A percentile compares a stretch with the other conserved stretches of the same genome.
These are phyloP conservation scores for Collybiopsis luxurians DNA, from an alignment of 768 basidiomycete genomes.

Conservation along the genomic window DNA sequence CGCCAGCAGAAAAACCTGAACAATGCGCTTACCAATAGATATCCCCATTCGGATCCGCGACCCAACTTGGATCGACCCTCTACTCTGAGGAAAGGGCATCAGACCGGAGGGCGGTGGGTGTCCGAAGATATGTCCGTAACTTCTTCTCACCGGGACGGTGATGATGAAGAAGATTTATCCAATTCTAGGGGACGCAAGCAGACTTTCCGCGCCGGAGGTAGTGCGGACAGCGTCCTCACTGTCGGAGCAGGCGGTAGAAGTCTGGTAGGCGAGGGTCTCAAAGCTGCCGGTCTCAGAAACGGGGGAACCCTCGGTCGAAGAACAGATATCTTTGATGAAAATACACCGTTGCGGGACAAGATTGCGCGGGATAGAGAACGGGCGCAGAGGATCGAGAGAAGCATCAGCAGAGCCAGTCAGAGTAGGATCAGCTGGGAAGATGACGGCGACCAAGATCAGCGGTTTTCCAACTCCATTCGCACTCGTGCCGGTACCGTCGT, in stretches of 20 bases:
- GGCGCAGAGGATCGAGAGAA: conserved; percentile 31
- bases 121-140: conserved; percentile 39
- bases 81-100: conserved; percentile 37
- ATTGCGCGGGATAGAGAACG: conserved; percentile 20
- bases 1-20: conserved; percentile 7
- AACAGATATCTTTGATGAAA: conserved; percentile 21
- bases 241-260: conserved; percentile 47
- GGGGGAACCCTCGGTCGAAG: conserved; percentile 8
- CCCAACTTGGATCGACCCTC: background rate
- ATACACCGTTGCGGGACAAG: conserved; percentile 4
- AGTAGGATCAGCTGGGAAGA: conserved; percentile 15
- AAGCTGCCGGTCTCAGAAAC: conserved; percentile 9
- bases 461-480: conserved; percentile 20
- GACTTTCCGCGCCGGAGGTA: conserved; percentile 53
- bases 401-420: conserved; percentile 17
- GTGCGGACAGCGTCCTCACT: conserved; percentile 62
- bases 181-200: conserved; percentile 45
- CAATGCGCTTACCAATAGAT: background rate
- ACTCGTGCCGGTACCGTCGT: conserved; percentile 16
- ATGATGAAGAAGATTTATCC: conserved; percentile 16
- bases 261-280: conserved; percentile 54
- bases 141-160: conserved; percentile 18
- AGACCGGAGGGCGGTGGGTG: conserved; percentile 42
- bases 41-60: background rate
- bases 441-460: conserved; percentile 21